Base-by-base conservation (phyloP, 768 basidiomycete genomes). In the Asterophora parasitica region DNA sequence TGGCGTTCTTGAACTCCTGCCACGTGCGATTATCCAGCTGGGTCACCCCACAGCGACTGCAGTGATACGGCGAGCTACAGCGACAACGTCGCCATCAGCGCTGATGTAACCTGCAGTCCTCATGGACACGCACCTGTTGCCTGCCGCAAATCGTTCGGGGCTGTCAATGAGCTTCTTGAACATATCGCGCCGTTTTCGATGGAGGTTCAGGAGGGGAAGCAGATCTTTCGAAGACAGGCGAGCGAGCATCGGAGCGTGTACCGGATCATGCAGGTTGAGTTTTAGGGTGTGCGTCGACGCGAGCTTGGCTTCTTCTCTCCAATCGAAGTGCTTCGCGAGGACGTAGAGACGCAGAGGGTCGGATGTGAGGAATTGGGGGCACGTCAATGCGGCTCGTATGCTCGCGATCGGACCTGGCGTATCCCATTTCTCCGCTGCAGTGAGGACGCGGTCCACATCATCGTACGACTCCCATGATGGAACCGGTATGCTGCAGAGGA, bases 391-490 rank as follows among this genome's bases (percentile, higher is more conserved):
- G 16, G 75, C 71, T 43, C 81, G 79, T 48, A 86, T 71, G 54
- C 71, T 70, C 9, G 79, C 74, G 32, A 72, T 65, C 3, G 82
- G 79, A 0, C 82, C 82, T 0, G 76, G 78, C 59, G 82, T 79
- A 40, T 84, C 83, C 74, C 85, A 88, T 58, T 83, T 85, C 55
- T 87, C 82, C 2, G 83, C 81, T 0, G 82, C 72, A 34, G 66
- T 70, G 23, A 87, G 63, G 4, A 88, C 68, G 7, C 72, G 66
- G 44, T 81, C 81, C 32, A 83, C 62, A 11, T 64, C 62, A 52
- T 81, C 78, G 53, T 76, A 77, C 3, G 76, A 75, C 31, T 67
- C 65, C 57, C 78, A 73, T 4, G 65, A 62, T 2, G 72, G 69
- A 10, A 80, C 69, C 0, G 75, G 65, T 9, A 82, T 69, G 13